Conservation (phyloP, 2,329 filamentous ascomycete genomes). For the Penicillium rolfsii region DNA sequence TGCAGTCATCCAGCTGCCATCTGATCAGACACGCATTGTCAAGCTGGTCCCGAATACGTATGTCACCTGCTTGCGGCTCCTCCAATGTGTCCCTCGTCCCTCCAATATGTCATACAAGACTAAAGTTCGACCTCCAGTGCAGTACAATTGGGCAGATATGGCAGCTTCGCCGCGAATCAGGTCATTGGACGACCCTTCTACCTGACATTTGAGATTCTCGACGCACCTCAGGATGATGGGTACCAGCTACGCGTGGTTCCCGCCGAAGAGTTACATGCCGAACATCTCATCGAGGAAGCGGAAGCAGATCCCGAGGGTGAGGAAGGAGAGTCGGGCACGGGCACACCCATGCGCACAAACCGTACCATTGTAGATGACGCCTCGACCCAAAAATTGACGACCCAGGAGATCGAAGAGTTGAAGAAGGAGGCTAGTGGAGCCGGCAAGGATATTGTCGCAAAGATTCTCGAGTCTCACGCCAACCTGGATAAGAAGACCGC, state of each 20-base stretch:
- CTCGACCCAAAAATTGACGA: constrained; percentile 72
- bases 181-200: constrained; percentile 90
- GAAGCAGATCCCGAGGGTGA: constrained; percentile 45
- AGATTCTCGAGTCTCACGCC: constrained; percentile 85
- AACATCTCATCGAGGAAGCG: constrained; percentile 62
- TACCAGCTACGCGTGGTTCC: constrained; percentile 74
- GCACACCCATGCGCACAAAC: constrained; percentile 63
- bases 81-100: neutral
- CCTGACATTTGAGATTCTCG: constrained; percentile 85
- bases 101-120: neutral
- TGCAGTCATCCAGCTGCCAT: constrained; percentile 51
- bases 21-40: constrained; percentile 60
- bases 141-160: constrained; percentile 90
- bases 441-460: constrained; percentile 89
- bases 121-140: constrained; percentile 57
- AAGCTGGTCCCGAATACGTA: constrained; percentile 67
- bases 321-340: constrained; percentile 36
- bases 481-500: constrained; percentile 91
- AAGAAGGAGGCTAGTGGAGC: constrained; percentile 75
- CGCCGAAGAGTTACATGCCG: constrained; percentile 79
- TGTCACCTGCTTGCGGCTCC: constrained; percentile 41
- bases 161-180: constrained; percentile 84
- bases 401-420: constrained; percentile 71
- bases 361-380: constrained; percentile 65
- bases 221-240: constrained; percentile 67